A percentile compares a stretch with the other conserved stretches of the same genome.
phyloP scores from a whole-genome alignment of 1,284 basidiomycete species.

The Chalciporus piperatoides region DNA sequence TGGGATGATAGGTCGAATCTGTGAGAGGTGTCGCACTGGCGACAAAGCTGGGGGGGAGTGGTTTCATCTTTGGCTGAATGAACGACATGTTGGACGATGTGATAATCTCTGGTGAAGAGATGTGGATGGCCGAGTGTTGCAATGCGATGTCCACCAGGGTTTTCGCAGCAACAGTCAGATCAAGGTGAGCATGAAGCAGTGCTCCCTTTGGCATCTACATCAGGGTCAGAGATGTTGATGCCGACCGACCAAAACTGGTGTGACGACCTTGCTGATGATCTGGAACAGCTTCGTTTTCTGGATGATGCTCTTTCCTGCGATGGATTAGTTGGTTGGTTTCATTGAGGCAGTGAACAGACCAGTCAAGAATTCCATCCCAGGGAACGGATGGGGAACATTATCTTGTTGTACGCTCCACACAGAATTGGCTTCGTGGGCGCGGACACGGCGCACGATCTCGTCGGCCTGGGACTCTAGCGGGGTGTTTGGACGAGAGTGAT shows the following conservation, averaged over 20 bases:
- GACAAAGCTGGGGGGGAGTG: slow-evolving; percentile 39
- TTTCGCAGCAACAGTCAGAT: slow-evolving; percentile 58
- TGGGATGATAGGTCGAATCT: slow-evolving; percentile 40
- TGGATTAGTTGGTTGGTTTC: background rate
- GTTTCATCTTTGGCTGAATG: slow-evolving; percentile 49
- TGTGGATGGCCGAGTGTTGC: slow-evolving; percentile 54
- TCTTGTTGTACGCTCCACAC: slow-evolving; percentile 57
- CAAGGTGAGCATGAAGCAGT: slow-evolving; percentile 66
- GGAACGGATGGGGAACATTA: slow-evolving; percentile 58
- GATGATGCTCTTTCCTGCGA: slow-evolving; percentile 53
- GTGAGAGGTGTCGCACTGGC: slow-evolving; percentile 40
- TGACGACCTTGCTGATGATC: slow-evolving; percentile 52
- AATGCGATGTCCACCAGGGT: slow-evolving; percentile 52
- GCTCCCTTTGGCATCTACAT: slow-evolving; percentile 73
- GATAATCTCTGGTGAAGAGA: slow-evolving; percentile 38
- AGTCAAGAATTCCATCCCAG: slow-evolving; percentile 74
- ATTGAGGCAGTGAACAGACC: slow-evolving; percentile 35
- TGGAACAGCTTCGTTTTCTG: slow-evolving; percentile 54
- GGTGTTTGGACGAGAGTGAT: slow-evolving; percentile 33
- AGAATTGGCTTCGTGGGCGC: slow-evolving; percentile 48
- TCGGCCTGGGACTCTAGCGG: slow-evolving; percentile 51
- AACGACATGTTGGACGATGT: slow-evolving; percentile 33
- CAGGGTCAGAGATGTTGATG: slow-evolving; percentile 1
- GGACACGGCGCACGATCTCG: slow-evolving; percentile 49
- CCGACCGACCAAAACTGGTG: background rate